Conservation (phyloP, 768 basidiomycete species). For the Trichaptum fuscoviolaceum region DNA sequence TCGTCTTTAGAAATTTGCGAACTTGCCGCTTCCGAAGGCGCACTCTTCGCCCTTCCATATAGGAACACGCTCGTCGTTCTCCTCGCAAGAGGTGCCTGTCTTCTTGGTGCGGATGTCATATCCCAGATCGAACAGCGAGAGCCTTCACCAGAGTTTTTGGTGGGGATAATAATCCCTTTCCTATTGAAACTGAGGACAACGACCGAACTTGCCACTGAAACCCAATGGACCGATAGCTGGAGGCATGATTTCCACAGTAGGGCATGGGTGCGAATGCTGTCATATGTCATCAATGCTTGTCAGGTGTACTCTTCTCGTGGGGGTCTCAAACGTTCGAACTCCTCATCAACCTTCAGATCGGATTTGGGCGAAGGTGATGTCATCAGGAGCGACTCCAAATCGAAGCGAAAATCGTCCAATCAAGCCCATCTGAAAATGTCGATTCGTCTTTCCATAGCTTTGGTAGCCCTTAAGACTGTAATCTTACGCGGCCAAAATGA, state of each 20-base stretch:
- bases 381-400: not conserved
- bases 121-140: slow-evolving; percentile 49
- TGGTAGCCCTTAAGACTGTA: slow-evolving; percentile 58
- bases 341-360: slow-evolving; percentile 6
- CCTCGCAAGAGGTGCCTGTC: slow-evolving; percentile 32
- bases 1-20: slow-evolving; percentile 33
- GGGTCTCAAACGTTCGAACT: slow-evolving; percentile 20
- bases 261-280: slow-evolving; percentile 59
- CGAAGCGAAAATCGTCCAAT: not conserved
- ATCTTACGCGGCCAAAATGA: slow-evolving; percentile 59
- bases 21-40: slow-evolving; percentile 25
- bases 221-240: slow-evolving; percentile 37
- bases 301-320: slow-evolving; percentile 22
- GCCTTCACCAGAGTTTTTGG: slow-evolving; percentile 57
- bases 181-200: slow-evolving; percentile 48
- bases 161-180: slow-evolving; percentile 60
- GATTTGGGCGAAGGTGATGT: not conserved
- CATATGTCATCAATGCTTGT: slow-evolving; percentile 53
- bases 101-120: slow-evolving; percentile 49
- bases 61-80: slow-evolving; percentile 35
- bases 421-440: not conserved
- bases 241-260: slow-evolving; percentile 41
- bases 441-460: not conserved
- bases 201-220: slow-evolving; percentile 36
- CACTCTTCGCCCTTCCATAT: slow-evolving; percentile 28